Conservation (phyloP, 257 asterid genomes). For the Solanum sejunctum region DNA sequence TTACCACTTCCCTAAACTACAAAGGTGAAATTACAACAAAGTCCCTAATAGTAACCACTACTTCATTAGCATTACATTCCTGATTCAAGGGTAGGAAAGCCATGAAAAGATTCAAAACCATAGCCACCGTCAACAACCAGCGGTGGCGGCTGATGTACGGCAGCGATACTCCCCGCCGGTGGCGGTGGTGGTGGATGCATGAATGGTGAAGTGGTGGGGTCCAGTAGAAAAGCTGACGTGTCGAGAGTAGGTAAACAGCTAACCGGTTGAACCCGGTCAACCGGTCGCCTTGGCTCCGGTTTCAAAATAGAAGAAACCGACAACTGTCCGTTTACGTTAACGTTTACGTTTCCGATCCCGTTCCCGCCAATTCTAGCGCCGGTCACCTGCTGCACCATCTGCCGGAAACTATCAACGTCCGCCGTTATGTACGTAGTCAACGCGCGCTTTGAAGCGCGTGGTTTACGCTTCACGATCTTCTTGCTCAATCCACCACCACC, state of each 20-base stretch:
- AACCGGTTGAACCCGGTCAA: slow-evolving; percentile 14
- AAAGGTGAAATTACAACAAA: neutral
- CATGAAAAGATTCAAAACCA: slow-evolving; percentile 39
- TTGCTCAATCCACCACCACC: slow-evolving; percentile 13
- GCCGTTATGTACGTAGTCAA: slow-evolving; percentile 73
- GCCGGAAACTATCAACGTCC: slow-evolving; percentile 83
- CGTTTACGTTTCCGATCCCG: neutral
- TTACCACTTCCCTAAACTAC: slow-evolving; percentile 19
- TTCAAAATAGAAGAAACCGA: slow-evolving; percentile 28
- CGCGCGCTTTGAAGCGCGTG: slow-evolving; percentile 69
- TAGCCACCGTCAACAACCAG: slow-evolving; percentile 6
- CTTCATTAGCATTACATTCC: slow-evolving; percentile 18
- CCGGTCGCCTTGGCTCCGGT: slow-evolving; percentile 52
- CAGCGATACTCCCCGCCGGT: neutral
- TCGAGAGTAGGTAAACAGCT: slow-evolving; percentile 43
- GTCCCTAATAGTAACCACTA: neutral
- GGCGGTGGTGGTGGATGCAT: neutral
- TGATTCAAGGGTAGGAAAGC: slow-evolving; percentile 90
- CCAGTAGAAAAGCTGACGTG: slow-evolving; percentile 41
- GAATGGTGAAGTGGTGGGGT: slow-evolving; percentile 8
- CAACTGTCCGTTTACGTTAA: neutral
- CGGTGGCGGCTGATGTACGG: neutral
- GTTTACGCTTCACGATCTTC: slow-evolving; percentile 50
- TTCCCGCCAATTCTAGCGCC: slow-evolving; percentile 37
- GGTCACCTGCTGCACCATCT: slow-evolving; percentile 94